Evolutionary conservation across 768 basidiomycete genomes (phyloP).

Genomic region (Phlebiopsis gigantea): DNA sequence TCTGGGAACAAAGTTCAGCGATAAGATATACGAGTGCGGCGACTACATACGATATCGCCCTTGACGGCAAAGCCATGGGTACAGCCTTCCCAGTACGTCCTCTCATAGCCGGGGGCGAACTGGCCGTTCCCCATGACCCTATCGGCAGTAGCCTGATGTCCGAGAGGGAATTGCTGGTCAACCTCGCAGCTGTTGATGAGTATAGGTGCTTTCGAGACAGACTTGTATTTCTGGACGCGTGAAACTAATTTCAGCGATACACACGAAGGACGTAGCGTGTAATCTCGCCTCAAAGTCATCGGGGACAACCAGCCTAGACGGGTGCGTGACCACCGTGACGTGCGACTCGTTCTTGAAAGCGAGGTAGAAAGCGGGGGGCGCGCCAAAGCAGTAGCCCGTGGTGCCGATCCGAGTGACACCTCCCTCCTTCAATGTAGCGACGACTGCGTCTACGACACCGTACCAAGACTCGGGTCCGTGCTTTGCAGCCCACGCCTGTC

Average conservation of each 20-base stretch:
- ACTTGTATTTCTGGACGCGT: slow-evolving; percentile 39
- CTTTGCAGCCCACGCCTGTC: slow-evolving; percentile 28
- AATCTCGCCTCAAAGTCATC: slow-evolving; percentile 54
- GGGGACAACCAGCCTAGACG: slow-evolving; percentile 52
- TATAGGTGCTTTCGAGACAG: slow-evolving; percentile 44
- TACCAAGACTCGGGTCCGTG: slow-evolving; percentile 23
- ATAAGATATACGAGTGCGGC: not conserved
- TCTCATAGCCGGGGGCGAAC: slow-evolving; percentile 33
- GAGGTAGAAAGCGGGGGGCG: slow-evolving; percentile 55
- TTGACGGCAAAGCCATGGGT: slow-evolving; percentile 36
- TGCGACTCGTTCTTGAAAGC: slow-evolving; percentile 49
- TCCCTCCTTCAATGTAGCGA: slow-evolving; percentile 48
- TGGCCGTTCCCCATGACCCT: slow-evolving; percentile 34
- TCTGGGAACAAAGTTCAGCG: slow-evolving; percentile 14
- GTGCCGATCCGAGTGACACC: slow-evolving; percentile 57
- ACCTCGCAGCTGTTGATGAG: slow-evolving; percentile 62
- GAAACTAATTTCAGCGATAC: not conserved
- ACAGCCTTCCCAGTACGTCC: slow-evolving; percentile 27
- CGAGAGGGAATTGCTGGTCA: slow-evolving; percentile 46
- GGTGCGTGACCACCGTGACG: slow-evolving; percentile 50
- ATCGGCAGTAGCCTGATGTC: slow-evolving; percentile 31
- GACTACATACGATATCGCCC: slow-evolving; percentile 28
- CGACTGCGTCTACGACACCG: slow-evolving; percentile 49
- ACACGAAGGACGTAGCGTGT: not conserved
- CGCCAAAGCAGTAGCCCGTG: slow-evolving; percentile 69